A percentile compares a stretch with the other conserved stretches of the same genome.
phyloP scores from a whole-genome alignment of 129 eudicot genomes.

The Flaveria ramosissima region DNA sequence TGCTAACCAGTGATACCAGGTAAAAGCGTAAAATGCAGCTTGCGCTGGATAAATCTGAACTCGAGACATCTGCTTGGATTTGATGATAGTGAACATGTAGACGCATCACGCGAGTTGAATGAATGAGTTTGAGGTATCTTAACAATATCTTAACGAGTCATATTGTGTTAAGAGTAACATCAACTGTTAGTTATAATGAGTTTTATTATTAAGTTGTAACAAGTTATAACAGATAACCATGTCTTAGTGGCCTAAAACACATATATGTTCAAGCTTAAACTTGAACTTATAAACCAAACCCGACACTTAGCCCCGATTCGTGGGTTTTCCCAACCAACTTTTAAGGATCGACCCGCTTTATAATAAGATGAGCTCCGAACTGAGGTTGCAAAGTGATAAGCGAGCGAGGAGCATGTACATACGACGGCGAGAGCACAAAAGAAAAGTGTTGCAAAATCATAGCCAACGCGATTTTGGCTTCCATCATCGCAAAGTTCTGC shows the following conservation, averaged over 20 bases:
- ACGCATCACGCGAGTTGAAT: too few species aligned
- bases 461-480: conserved; percentile 35
- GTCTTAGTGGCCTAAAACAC: too few species aligned
- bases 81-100: too few species aligned
- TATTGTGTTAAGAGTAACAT: too few species aligned
- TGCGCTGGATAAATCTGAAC: too few species aligned
- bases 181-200: too few species aligned
- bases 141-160: too few species aligned
- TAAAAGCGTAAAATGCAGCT: background rate
- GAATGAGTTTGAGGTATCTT: too few species aligned
- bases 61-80: too few species aligned
- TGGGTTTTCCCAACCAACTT: background rate
- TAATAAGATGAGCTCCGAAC: conserved; percentile 49
- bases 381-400: conserved; percentile 35
- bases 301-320: background rate
- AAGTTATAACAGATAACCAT: too few species aligned
- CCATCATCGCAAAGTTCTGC: conserved; percentile 53
- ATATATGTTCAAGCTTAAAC: background rate
- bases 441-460: conserved; percentile 40
- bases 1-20: background rate
- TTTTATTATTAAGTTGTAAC: too few species aligned
- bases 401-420: conserved; percentile 39
- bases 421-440: conserved; percentile 30
- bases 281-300: background rate
- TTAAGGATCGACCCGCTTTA: conserved; percentile 10